Evolutionary conservation across 2,329 filamentous ascomycete species (phyloP).

Genomic region (Ophioceras dolichostomum): DNA sequence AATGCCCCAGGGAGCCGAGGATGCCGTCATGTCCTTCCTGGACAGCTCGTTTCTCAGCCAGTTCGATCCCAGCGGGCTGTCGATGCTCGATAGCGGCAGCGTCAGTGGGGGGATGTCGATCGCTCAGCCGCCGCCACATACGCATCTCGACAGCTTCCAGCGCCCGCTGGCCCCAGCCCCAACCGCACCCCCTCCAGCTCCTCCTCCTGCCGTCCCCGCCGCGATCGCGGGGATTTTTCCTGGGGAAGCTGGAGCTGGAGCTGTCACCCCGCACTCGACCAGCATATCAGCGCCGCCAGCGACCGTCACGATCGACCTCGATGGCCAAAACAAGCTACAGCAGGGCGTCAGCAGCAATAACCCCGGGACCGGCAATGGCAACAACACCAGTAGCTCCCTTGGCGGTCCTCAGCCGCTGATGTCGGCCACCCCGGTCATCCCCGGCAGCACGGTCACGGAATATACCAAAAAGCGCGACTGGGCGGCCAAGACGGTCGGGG

Average conservation of each 20-base stretch:
- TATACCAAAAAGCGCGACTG: conserved; percentile 58
- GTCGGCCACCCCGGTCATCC: background rate
- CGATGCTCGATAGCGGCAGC: no score
- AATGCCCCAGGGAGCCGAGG: conserved; percentile 3
- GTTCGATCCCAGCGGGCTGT: conserved; percentile 23
- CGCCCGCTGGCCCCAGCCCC: background rate
- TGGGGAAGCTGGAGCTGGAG: no score
- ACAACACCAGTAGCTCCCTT: background rate
- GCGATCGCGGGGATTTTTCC: no score
- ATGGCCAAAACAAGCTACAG: no score
- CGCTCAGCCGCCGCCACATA: no score
- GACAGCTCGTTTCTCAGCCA: conserved; percentile 26
- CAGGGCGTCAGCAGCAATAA: background rate
- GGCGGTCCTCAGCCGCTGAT: background rate
- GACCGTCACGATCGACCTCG: background rate
- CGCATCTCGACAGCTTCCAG: no score
- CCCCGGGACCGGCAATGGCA: no score
- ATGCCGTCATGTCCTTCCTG: conserved; percentile 30
- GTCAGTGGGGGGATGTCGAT: no score
- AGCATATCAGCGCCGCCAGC: no score
- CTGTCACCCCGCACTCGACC: no score
- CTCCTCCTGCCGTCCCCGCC: background rate
- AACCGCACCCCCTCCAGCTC: background rate
- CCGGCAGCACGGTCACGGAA: conserved; percentile 37
- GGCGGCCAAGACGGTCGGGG: conserved; percentile 80